Conservation (phyloP, 495 filamentous ascomycete genomes). For the Lophiotrema nucula region DNA sequence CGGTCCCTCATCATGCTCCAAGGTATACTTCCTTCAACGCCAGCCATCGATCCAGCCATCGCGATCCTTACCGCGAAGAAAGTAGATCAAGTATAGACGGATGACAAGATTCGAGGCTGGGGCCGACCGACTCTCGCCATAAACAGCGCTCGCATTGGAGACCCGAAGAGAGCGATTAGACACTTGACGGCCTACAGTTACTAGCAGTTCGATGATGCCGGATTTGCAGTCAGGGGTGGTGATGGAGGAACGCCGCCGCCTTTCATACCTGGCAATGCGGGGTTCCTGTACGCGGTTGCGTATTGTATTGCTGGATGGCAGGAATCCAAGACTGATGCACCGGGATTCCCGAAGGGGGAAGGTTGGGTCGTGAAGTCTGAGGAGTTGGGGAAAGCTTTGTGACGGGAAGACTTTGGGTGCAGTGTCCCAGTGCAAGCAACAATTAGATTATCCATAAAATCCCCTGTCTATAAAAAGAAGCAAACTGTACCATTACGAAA, state of each 20-base stretch:
- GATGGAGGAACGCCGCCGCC: conserved; percentile 52
- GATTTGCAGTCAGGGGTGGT: conserved; percentile 47
- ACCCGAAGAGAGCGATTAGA: conserved; percentile 44
- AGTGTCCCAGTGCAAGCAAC: too few species aligned
- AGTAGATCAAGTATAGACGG: conserved; percentile 46
- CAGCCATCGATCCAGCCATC: conserved; percentile 15
- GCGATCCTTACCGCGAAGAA: conserved; percentile 44
- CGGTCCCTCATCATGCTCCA: conserved; percentile 31
- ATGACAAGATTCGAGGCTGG: conserved; percentile 50
- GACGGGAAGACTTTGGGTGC: too few species aligned
- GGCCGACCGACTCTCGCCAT: conserved; percentile 53
- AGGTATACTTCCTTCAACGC: background rate
- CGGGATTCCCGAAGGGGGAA: background rate
- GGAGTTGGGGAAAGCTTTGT: background rate
- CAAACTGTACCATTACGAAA: too few species aligned
- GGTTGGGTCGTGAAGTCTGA: background rate
- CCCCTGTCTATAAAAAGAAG: too few species aligned
- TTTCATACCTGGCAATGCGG: conserved; percentile 51
- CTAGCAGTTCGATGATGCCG: conserved; percentile 52
- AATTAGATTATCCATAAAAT: too few species aligned
- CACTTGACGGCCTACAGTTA: conserved; percentile 46
- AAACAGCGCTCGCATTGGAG: conserved; percentile 48
- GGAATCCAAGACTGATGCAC: conserved; percentile 52
- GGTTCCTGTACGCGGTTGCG: conserved; percentile 49
- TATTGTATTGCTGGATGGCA: background rate